Evolutionary conservation across 305 asterid genomes (phyloP).

Genomic region (Nicotiana rustica): DNA sequence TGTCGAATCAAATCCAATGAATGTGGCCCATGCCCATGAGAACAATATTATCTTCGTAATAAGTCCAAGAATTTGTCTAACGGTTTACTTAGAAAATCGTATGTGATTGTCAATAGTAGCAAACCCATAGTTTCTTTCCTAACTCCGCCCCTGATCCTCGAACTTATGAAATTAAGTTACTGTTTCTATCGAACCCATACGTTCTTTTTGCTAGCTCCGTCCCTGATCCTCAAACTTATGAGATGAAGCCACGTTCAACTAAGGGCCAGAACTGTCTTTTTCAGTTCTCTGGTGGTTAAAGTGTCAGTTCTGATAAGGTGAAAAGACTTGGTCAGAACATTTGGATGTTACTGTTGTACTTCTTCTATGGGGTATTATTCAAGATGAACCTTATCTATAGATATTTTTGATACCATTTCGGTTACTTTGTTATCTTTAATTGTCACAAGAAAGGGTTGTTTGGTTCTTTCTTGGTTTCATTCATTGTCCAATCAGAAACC

Average conservation of each 20-base stretch:
- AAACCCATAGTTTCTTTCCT: no score
- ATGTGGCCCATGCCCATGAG: neutral
- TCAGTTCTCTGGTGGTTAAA: neutral
- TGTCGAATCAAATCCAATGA: neutral
- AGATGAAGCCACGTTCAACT: constrained; percentile 11
- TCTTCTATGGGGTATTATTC: neutral
- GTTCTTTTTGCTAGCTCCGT: no score
- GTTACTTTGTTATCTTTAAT: neutral
- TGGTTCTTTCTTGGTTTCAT: neutral
- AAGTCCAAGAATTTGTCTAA: neutral
- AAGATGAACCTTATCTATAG: neutral
- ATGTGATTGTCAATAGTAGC: neutral
- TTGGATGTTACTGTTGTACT: constrained; percentile 15
- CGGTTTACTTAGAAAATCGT: neutral
- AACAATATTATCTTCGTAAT: neutral
- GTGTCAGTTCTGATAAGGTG: neutral
- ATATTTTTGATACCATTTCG: neutral
- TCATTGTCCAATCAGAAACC: neutral
- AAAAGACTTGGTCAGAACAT: constrained; percentile 13
- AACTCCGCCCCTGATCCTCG: no score
- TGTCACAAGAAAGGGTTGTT: neutral
- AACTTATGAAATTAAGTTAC: no score
- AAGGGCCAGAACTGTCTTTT: neutral
- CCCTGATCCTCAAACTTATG: neutral
- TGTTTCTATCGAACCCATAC: no score